Evolutionary conservation across 169 alveolate species (phyloP).

Genomic region (Plasmodium cynomolgi): DNA sequence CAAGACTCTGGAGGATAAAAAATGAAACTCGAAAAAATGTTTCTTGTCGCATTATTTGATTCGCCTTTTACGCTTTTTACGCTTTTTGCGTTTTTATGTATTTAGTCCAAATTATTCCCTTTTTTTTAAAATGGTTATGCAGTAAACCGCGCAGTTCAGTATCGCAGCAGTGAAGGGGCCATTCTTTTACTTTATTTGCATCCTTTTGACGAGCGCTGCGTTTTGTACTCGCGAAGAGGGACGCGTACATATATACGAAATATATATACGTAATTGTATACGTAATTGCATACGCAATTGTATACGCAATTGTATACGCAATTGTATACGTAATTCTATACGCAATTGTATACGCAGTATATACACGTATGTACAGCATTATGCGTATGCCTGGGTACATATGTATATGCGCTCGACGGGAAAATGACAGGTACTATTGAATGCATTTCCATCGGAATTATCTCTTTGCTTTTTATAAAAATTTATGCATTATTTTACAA

Average conservation of each 20-base stretch:
- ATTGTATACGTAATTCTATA: neutral
- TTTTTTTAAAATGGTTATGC: neutral
- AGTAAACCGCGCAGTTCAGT: neutral
- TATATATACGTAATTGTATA: neutral
- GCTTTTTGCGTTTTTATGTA: neutral
- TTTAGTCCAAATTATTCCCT: neutral
- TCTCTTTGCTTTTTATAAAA: conserved; percentile 52
- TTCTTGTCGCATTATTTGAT: neutral
- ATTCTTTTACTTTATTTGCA: neutral
- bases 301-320: neutral
- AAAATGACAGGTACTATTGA: conserved; percentile 44
- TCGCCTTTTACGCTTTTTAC: neutral
- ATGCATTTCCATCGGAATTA: conserved; percentile 28
- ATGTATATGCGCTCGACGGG: neutral
- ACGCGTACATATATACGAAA: neutral
- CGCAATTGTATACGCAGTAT: neutral
- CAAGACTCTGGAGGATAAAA: neutral
- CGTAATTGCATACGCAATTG: neutral
- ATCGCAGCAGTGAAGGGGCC: neutral
- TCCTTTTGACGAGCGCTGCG: neutral
- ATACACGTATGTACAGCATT: neutral
- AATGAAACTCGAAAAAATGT: neutral
- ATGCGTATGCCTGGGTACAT: neutral
- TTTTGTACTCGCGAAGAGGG: neutral
- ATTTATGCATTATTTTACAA: conserved; percentile 23